Conservation (phyloP, 495 filamentous ascomycete genomes). For the Aspergillus indologenus region DNA sequence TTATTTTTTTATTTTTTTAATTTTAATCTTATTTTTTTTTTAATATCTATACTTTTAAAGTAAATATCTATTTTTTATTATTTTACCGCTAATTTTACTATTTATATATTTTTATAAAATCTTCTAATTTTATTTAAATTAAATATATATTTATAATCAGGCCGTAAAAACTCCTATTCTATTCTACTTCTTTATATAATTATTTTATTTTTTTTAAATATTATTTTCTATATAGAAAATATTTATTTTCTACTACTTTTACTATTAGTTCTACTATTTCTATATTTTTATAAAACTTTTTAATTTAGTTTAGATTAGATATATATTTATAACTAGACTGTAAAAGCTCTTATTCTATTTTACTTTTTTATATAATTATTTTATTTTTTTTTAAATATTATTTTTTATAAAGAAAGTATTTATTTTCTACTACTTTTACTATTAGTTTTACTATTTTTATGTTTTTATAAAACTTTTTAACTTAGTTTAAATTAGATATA, state of each 20-base stretch:
- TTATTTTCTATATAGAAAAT: constrained; percentile 4
- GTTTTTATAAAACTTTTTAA: constrained; percentile 17
- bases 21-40: no score
- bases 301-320: constrained; percentile 17
- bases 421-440: constrained; percentile 10
- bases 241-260: constrained; percentile 11
- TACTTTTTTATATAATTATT: constrained; percentile 5
- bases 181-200: constrained; percentile 10
- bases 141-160: constrained; percentile 17
- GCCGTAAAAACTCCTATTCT: constrained; percentile 17
- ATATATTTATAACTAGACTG: constrained; percentile 17
- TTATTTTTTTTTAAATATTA: constrained; percentile 1
- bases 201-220: constrained; percentile 1
- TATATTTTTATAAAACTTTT: constrained; percentile 18
- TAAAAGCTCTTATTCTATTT: constrained; percentile 17
- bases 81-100: constrained; percentile 12
- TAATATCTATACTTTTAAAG: constrained; percentile 1
- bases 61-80: constrained; percentile 10
- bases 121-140: constrained; percentile 16
- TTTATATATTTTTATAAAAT: constrained; percentile 18
- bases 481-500: constrained; percentile 17
- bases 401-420: constrained; percentile 10
- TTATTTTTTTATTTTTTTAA: no score
- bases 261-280: constrained; percentile 15
- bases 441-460: constrained; percentile 16